Base-by-base conservation (phyloP, 2,329 filamentous ascomycete species). In the Fusarium setosum region DNA sequence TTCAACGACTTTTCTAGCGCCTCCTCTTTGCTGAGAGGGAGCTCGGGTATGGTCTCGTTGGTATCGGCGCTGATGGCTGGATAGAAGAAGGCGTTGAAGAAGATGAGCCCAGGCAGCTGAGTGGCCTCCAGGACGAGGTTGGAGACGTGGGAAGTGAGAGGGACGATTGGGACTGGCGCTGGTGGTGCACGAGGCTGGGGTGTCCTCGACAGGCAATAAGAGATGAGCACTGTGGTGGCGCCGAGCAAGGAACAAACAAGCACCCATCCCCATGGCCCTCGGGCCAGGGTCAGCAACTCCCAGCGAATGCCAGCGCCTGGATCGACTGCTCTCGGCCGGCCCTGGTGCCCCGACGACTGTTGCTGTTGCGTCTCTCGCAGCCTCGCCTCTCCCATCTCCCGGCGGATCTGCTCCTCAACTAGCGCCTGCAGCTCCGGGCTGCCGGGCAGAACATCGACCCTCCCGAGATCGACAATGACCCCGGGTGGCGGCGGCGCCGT, bases 321-420 rank as follows among this genome's bases (percentile, higher is more conserved):
- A n/a, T n/a, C n/a, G n/a, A n/a, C n/a, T n/a, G 18, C 12, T 11
- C 8, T 18, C 18, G 5, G 35, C 21, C 21, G 8, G 18, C 18
- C 9, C 12, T 4, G 17, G 17, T 18, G n/a, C n/a, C n/a, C 5
- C 8, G 15, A 17, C n/a, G 34, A 18, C n/a, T 37, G 18, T 18
- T 17, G 4, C 35, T 12, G 10, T 38, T 21, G 11, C 6, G 35
- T 18, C 4, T 11, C 10, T 6, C 35, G 35, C 17, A 18, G 18
- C 10, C 18, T 37, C 13, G 49, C 37, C 18, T 52, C 35, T 5
- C 17, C 37, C 32, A 29, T 18, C 49, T 52, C 35, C 8, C 24
- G 35, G 9, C 23, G 49, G 17, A 41, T 52, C 49, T 52, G 49
- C 17, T 41, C 49, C 49, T 52, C 37, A 11, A 42, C 20, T 24